phyloP scores from a whole-genome alignment of 345 rosid species.

The Luvunga scandens region DNA sequence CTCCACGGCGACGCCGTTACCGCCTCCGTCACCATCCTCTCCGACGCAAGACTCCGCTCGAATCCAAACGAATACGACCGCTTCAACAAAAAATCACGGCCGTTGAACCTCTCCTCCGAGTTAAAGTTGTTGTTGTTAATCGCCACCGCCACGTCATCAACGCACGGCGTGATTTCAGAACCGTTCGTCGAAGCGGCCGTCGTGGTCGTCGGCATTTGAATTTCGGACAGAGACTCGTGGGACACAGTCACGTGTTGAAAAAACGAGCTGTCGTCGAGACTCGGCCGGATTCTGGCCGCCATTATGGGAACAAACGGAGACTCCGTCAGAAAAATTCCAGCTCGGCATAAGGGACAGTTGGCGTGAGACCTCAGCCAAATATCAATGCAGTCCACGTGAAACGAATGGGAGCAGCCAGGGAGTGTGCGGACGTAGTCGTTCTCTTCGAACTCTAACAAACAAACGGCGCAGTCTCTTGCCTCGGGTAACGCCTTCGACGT shows the following conservation, averaged over 20 bases:
- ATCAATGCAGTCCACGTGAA: constrained; percentile 93
- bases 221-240: constrained; percentile 30
- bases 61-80: constrained; percentile 81
- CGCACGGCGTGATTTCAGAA: constrained; percentile 44
- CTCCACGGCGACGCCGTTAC: constrained; percentile 84
- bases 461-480: constrained; percentile 74
- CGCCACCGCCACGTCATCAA: constrained; percentile 49
- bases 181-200: constrained; percentile 12
- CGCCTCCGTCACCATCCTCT: constrained; percentile 66
- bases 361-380: constrained; percentile 90
- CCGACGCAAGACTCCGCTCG: constrained; percentile 70
- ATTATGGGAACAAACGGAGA: constrained; percentile 78
- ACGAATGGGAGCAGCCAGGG: constrained; percentile 78
- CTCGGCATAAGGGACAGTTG: constrained; percentile 88
- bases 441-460: constrained; percentile 81
- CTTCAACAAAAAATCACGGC: constrained; percentile 46
- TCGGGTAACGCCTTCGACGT: constrained; percentile 20
- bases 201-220: constrained; percentile 2
- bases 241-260: constrained; percentile 19
- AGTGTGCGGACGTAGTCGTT: constrained; percentile 80
- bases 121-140: constrained; percentile 15
- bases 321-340: constrained; percentile 56
- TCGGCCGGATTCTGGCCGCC: constrained; percentile 89
- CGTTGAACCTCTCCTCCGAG: constrained; percentile 49
- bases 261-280: constrained; percentile 54